phyloP scores from a whole-genome alignment of 192 early-diverging fungal genomes.

The Geranomyces michiganensis region DNA sequence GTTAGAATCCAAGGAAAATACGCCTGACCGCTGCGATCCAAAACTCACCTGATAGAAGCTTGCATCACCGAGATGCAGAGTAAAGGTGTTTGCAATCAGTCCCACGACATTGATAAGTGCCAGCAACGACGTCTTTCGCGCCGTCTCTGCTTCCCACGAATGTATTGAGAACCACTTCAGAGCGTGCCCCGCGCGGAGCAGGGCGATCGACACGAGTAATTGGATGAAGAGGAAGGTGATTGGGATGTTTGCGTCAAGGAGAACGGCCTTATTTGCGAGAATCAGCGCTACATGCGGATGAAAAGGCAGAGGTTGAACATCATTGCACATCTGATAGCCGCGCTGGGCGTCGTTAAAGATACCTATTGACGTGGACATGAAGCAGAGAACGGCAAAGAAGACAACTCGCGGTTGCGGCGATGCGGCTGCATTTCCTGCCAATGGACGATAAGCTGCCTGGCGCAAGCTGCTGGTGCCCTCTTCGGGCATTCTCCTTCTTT shows the following conservation, averaged over 20 bases:
- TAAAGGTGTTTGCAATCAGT: conserved; percentile 59
- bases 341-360: conserved; percentile 3
- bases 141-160: not conserved
- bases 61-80: conserved; percentile 61
- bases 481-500: no score
- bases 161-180: conserved; percentile 38
- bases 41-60: conserved; percentile 58
- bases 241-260: conserved; percentile 53
- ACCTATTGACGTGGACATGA: conserved; percentile 42
- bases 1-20: not conserved
- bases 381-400: conserved; percentile 25
- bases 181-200: conserved; percentile 35
- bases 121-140: conserved; percentile 40
- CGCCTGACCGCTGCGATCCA: not conserved
- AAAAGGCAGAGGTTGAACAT: not conserved
- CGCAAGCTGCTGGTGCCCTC: no score
- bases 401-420: not conserved
- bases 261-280: conserved; percentile 47
- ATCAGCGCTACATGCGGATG: conserved; percentile 31
- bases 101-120: conserved; percentile 60
- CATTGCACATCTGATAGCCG: not conserved
- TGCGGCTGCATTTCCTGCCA: no score
- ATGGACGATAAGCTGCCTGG: no score
- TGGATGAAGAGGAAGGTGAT: conserved; percentile 61
- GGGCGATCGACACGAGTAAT: conserved; percentile 53